These are phyloP conservation scores for Aphanocladium album DNA, from an alignment of 2,329 filamentous ascomycete species.

Conservation along the genomic window DNA sequence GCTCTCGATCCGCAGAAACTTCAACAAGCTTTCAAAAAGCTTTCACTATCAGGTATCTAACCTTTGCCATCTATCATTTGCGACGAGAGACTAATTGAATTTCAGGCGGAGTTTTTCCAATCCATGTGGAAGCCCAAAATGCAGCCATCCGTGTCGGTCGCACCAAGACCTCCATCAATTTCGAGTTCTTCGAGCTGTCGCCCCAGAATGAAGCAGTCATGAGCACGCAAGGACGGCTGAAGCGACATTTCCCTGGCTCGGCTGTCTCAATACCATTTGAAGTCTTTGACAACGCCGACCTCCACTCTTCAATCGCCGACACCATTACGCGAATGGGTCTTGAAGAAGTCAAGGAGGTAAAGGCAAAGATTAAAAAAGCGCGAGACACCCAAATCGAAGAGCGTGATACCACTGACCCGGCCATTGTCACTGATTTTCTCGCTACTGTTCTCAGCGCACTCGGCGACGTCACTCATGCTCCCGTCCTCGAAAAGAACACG, in stretches of 20 bases:
- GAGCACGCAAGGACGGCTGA: background rate
- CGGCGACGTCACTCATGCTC: background rate
- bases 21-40: background rate
- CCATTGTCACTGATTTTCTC: constrained; percentile 1
- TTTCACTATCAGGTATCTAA: background rate
- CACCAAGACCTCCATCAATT: background rate
- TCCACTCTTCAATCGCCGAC: background rate
- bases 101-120: background rate
- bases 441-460: background rate
- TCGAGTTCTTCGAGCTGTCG: background rate
- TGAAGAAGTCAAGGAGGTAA: background rate
- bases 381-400: background rate
- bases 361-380: background rate
- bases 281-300: background rate
- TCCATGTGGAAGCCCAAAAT: constrained; percentile 5
- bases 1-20: background rate
- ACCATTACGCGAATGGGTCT: constrained; percentile 1
- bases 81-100: background rate
- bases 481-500: background rate
- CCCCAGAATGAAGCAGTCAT: background rate
- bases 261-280: background rate
- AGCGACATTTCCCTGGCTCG: constrained; percentile 1
- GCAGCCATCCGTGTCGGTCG: background rate
- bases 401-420: background rate
- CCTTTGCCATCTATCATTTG: too few relatives aligned